These are phyloP conservation scores for Candida alai DNA, from an alignment of 805 yeast species.

Conservation along the genomic window DNA sequence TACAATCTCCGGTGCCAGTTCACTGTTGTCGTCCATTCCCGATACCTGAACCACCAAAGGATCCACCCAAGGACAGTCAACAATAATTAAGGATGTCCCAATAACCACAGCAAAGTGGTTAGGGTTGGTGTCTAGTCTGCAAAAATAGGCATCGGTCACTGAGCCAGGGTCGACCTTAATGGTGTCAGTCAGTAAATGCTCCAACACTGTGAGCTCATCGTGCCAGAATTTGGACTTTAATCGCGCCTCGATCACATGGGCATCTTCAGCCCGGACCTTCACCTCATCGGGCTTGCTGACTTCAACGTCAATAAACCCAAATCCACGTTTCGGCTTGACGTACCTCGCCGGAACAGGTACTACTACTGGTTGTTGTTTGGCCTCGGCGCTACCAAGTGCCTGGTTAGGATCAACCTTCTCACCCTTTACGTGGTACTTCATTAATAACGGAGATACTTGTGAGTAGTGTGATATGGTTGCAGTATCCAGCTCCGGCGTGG, in stretches of 20 bases:
- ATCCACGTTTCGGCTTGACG: constrained; percentile 23
- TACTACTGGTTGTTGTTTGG: not conserved
- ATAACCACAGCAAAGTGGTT: constrained; percentile 8
- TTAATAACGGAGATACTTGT: constrained; percentile 28
- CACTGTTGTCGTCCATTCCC: constrained; percentile 1
- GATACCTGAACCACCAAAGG: constrained; percentile 7
- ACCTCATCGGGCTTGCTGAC: constrained; percentile 10
- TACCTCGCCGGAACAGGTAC: constrained; percentile 6
- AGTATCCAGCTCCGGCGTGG: not conserved
- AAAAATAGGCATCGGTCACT: constrained; percentile 5
- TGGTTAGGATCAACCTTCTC: no score
- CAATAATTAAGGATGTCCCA: constrained; percentile 11
- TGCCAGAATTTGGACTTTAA: constrained; percentile 13
- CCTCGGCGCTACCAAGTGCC: not conserved
- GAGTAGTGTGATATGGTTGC: constrained; percentile 13
- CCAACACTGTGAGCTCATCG: constrained; percentile 10
- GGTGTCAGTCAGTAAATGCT: constrained; percentile 15
- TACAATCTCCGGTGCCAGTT: constrained; percentile 1
- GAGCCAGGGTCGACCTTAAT: constrained; percentile 1
- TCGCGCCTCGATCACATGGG: not conserved
- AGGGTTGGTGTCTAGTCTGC: constrained; percentile 4
- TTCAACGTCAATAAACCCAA: constrained; percentile 24
- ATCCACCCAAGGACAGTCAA: constrained; percentile 16
- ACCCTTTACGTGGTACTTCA: constrained; percentile 13
- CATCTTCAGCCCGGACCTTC: not conserved